These are phyloP conservation scores for Rhododendron williamsianum DNA, from an alignment of 148 eudicot genomes.

Conservation along the genomic window DNA sequence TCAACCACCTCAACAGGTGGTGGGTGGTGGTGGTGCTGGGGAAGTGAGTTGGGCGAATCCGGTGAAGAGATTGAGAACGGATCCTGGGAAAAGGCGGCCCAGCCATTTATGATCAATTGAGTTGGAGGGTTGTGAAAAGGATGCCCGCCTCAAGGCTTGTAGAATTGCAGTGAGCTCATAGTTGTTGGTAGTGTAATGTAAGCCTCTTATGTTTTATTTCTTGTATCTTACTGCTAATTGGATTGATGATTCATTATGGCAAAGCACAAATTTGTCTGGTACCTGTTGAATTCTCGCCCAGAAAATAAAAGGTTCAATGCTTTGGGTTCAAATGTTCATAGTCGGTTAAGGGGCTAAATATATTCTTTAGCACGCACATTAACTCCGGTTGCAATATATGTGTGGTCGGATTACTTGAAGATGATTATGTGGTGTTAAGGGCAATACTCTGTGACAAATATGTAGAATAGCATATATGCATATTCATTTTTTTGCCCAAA, in stretches of 20 bases:
- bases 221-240: background rate
- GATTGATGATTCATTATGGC: background rate
- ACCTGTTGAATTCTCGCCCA: background rate
- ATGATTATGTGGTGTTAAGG: too few relatives aligned
- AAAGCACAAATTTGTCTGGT: background rate
- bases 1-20: conserved; percentile 47
- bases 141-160: conserved; percentile 19
- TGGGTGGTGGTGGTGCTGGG: conserved; percentile 35
- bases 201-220: background rate
- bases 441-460: too few relatives aligned
- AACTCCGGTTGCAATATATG: too few relatives aligned
- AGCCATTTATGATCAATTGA: conserved; percentile 49
- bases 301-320: background rate
- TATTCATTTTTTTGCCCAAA: too few relatives aligned
- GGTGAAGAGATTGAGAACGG: conserved; percentile 86
- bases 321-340: too few relatives aligned
- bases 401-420: too few relatives aligned
- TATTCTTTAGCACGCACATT: too few relatives aligned
- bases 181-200: background rate
- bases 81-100: conserved; percentile 72
- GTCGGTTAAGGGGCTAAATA: too few relatives aligned
- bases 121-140: conserved; percentile 9
- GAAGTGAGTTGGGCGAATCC: conserved; percentile 80
- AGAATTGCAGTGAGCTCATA: conserved; percentile 21
- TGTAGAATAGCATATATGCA: too few relatives aligned